A percentile compares a stretch with the other conserved stretches of the same genome.
Conservation (phyloP, 345 rosid species). For the Corymbia maculata region DNA sequence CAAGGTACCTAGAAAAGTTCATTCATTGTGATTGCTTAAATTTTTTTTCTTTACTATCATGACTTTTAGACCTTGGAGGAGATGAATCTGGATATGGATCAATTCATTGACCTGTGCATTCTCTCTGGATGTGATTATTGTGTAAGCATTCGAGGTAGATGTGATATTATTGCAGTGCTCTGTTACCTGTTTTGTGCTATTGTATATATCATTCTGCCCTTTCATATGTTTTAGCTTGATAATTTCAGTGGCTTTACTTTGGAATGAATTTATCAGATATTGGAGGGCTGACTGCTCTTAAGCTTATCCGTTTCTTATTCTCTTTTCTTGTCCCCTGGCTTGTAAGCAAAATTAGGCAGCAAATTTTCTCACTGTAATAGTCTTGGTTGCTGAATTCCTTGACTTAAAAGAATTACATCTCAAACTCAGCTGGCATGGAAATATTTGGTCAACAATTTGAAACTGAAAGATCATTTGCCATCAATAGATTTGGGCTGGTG, state of each 20-base stretch:
- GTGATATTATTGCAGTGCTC: not conserved
- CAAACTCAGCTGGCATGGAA: not conserved
- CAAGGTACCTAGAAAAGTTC: slow-evolving; percentile 37
- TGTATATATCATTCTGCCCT: not conserved
- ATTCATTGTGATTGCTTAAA: not conserved
- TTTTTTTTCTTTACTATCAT: not conserved
- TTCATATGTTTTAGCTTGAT: not conserved
- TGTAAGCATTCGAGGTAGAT: slow-evolving; percentile 75
- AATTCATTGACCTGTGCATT: slow-evolving; percentile 86
- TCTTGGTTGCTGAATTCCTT: not conserved
- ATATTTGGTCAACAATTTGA: not conserved
- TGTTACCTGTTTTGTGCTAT: not conserved
- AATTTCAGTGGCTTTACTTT: not conserved
- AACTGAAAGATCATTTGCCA: not conserved
- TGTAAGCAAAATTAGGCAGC: not conserved
- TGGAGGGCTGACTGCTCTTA: slow-evolving; percentile 79
- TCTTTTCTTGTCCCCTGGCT: not conserved
- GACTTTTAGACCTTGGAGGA: slow-evolving; percentile 63
- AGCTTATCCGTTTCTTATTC: slow-evolving; percentile 44
- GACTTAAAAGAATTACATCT: not conserved
- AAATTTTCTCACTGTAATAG: not conserved
- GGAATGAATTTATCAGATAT: slow-evolving; percentile 32
- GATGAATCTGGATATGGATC: slow-evolving; percentile 80
- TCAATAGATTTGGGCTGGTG: not conserved
- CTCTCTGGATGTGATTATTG: slow-evolving; percentile 97